These are phyloP conservation scores for Acacia confusa DNA, from an alignment of 306 rosid species.

Conservation along the genomic window DNA sequence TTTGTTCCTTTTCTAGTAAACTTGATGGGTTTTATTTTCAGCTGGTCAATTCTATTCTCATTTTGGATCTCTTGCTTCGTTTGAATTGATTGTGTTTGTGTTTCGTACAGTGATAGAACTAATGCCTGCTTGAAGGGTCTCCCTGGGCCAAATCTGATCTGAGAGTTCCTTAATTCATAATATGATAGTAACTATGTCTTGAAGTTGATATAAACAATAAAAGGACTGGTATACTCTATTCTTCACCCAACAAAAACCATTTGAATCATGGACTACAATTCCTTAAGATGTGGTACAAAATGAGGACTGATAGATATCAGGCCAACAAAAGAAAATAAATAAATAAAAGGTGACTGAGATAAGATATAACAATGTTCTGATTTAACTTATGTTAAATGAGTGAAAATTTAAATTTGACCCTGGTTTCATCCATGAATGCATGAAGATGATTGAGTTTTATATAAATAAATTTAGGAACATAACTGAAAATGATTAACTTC, in stretches of 20 bases:
- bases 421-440: not conserved
- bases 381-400: not conserved
- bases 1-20: conserved; percentile 38
- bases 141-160: not conserved
- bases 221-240: not conserved
- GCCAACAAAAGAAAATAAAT: not conserved
- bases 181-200: conserved; percentile 31
- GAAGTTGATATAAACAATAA: conserved; percentile 16
- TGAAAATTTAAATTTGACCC: not conserved
- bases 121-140: conserved; percentile 2
- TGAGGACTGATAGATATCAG: not conserved
- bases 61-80: conserved; percentile 27
- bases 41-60: conserved; percentile 38
- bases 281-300: conserved; percentile 4
- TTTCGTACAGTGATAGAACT: conserved; percentile 22
- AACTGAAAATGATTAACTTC: not conserved
- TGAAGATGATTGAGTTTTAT: not conserved
- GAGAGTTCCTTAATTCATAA: conserved; percentile 18
- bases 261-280: conserved; percentile 6
- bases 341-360: not conserved
- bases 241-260: not conserved
- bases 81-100: conserved; percentile 30
- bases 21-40: conserved; percentile 36
- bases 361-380: not conserved
- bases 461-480: not conserved